These are phyloP conservation scores for Penicillium vulpinum DNA, from an alignment of 2,329 filamentous ascomycete genomes.

Conservation along the genomic window DNA sequence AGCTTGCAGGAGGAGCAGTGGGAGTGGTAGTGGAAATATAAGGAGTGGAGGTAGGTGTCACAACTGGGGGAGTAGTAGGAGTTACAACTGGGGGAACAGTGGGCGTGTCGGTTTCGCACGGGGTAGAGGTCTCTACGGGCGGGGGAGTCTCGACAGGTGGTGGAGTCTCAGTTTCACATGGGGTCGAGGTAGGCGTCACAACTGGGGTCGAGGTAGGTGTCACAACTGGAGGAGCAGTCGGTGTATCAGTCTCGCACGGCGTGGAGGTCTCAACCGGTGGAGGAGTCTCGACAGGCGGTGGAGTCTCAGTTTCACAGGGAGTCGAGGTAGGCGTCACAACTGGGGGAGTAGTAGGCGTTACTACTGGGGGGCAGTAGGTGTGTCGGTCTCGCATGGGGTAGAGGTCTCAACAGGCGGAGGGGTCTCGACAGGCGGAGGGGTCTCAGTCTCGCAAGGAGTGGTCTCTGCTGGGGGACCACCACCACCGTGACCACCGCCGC, in stretches of 20 bases:
- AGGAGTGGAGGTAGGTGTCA: conserved; percentile 2
- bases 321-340: not conserved
- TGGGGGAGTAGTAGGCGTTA: not conserved
- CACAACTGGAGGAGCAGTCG: conserved; percentile 2
- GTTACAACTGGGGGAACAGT: not conserved
- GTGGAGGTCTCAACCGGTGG: not conserved
- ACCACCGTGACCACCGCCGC: not conserved
- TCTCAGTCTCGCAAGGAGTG: conserved; percentile 4
- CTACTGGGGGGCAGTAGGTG: not conserved
- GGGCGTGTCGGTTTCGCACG: conserved; percentile 1
- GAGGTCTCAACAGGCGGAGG: not conserved
- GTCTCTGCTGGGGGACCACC: conserved; percentile 1
- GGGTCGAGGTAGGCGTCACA: not conserved
- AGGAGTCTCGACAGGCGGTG: no score
- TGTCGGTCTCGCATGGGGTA: conserved; percentile 11
- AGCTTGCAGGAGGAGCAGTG: not conserved
- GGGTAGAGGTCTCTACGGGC: not conserved
- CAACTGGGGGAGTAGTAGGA: not conserved
- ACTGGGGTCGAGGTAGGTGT: not conserved
- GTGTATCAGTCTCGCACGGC: conserved; percentile 7
- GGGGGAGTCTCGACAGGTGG: no score
- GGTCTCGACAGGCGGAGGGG: not conserved
- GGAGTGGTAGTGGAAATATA: no score
- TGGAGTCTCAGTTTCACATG: conserved; percentile 5
- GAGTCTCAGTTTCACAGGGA: conserved; percentile 6